A percentile compares a stretch with the other conserved stretches of the same genome.
These are phyloP conservation scores for Nasturtium officinale DNA, from an alignment of 345 rosid species.

Conservation along the genomic window DNA sequence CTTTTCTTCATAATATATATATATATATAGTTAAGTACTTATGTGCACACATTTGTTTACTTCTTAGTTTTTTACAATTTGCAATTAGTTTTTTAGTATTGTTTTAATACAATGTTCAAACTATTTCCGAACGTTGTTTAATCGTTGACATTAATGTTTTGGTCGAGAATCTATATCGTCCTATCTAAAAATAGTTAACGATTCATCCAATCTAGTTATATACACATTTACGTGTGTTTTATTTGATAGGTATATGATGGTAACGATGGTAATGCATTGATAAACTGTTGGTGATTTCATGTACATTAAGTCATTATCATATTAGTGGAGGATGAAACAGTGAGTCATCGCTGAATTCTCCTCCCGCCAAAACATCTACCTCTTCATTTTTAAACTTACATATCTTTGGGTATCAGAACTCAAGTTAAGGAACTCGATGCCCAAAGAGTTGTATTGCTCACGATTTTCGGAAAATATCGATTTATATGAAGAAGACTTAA, in stretches of 20 bases:
- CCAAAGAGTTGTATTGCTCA: not conserved
- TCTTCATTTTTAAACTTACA: not conserved
- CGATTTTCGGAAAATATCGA: not conserved
- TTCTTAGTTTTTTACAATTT: not conserved
- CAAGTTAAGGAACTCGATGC: not conserved
- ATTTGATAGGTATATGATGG: not conserved
- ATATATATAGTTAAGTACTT: too few relatives aligned
- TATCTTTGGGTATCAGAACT: not conserved
- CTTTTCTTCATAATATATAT: constrained; percentile 15
- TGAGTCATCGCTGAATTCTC: not conserved
- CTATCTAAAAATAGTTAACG: constrained; percentile 4
- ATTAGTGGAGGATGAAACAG: constrained; percentile 22
- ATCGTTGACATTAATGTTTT: constrained; percentile 1
- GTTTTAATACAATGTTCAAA: not conserved
- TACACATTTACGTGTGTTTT: constrained; percentile 2
- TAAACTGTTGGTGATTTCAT: constrained; percentile 28
- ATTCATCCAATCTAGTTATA: not conserved
- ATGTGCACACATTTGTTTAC: not conserved
- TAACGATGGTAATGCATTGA: not conserved
- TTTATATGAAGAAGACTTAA: not conserved
- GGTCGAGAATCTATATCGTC: not conserved
- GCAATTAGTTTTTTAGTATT: not conserved
- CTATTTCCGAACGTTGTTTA: constrained; percentile 3
- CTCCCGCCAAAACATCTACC: constrained; percentile 8
- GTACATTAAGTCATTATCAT: constrained; percentile 18